Base-by-base conservation (phyloP, 208 protist species). In the Crithidia brevicula region DNA sequence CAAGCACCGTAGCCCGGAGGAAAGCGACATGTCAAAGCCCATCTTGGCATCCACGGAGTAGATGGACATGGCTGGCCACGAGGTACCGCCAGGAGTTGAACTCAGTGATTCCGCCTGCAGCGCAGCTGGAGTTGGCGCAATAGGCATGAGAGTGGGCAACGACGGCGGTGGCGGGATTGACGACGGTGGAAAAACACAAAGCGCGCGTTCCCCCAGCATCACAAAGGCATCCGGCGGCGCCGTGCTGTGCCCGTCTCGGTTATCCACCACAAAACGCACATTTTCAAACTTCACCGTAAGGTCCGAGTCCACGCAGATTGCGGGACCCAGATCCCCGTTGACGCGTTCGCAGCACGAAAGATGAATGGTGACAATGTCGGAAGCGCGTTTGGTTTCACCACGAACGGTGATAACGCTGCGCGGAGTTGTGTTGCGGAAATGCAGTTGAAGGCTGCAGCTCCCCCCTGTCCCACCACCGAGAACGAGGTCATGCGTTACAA, bases 321-420 rank as follows among this genome's bases (percentile, higher is more conserved):
- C 61, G 0, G 70, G 61, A n/a, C 36, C 25, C 13, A 57, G 10
- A 30, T 75, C 70, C 11, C 70, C 70, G 45, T 68, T 75, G 34
- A 61, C 54, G 15, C 36, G 27, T 16, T 54, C 61, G 20, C 53
- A 59, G n/a, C 25, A 69, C 10, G 46, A 36, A 6, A 75, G 22
- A 36, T 45, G 46, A n/a, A 75, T 23, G 0, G 51, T 68, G 11
- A 30, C 27, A 27, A n/a, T 27, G 3, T 18, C 22, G 28, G n/a
- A n/a, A n/a, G n/a, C n/a, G n/a, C n/a, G n/a, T n/a, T n/a, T n/a
- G 46, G 38, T 1, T 6, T 25, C 43, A 25, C 60, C 60, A 1
- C 70, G 70, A 25, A 75, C 70, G 8, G 70, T 75, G 45, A 75
- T 54, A 1, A 75, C 70, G 54, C 59, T 75, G 30, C 56, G 70